phyloP scores from a whole-genome alignment of 2,329 filamentous ascomycete genomes.

The Fusarium poae region DNA sequence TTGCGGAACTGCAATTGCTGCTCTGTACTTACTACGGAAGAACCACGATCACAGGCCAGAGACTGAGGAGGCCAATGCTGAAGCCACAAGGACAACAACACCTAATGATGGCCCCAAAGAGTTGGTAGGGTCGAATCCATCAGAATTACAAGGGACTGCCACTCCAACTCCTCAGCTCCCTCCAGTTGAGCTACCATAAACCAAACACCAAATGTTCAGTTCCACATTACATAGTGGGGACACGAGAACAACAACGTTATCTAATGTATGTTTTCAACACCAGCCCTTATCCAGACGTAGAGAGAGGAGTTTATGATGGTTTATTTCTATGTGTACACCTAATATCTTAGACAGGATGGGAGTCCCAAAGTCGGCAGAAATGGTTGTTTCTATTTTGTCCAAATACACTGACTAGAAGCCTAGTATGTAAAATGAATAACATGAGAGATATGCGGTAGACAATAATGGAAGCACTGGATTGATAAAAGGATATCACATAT shows the following conservation, averaged over 20 bases:
- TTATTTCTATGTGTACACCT: neutral
- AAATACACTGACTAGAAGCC: neutral
- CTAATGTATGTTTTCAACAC: neutral
- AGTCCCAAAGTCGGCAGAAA: neutral
- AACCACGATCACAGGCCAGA: neutral
- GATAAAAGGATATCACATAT: neutral
- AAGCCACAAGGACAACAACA: neutral
- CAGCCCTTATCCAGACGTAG: accelerated
- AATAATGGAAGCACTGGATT: neutral
- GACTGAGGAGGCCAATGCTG: neutral
- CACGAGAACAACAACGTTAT: neutral
- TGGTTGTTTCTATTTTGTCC: neutral
- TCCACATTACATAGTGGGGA: too few relatives aligned
- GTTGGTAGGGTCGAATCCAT: neutral
- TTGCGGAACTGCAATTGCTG: neutral
- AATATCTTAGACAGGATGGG: neutral
- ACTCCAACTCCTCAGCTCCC: neutral
- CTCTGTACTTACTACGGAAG: slow-evolving; percentile 3
- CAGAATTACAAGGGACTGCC: neutral
- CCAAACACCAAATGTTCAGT: neutral
- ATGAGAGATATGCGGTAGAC: too few relatives aligned
- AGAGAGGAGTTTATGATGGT: neutral
- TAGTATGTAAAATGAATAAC: too few relatives aligned
- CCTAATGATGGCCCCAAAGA: neutral
- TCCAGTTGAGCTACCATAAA: neutral